Percentiles rank a stretch among this genome's conserved stretches.
Evolutionary conservation across 441 rosid species (phyloP).

Genomic region (Arabidopsis hybrid): DNA sequence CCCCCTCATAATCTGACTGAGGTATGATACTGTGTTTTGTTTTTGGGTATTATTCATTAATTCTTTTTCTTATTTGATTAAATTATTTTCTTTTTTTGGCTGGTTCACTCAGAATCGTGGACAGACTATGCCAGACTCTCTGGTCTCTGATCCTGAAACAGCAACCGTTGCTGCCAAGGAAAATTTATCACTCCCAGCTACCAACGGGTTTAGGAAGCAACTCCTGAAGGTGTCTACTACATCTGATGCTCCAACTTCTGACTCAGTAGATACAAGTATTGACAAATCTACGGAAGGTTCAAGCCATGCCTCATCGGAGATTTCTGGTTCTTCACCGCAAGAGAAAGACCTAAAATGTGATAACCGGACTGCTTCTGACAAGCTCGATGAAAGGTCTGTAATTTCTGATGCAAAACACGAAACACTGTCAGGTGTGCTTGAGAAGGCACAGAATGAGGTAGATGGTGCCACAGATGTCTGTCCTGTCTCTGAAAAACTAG

Average conservation of each 20-base stretch:
- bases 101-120: not conserved
- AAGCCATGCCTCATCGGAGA: conserved; percentile 47
- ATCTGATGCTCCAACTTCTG: conserved; percentile 42
- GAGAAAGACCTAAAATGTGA: conserved; percentile 46
- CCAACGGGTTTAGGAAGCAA: conserved; percentile 43
- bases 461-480: conserved; percentile 45
- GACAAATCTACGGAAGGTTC: conserved; percentile 46
- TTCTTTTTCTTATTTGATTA: conserved; percentile 18
- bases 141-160: conserved; percentile 48
- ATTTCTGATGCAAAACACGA: conserved; percentile 41
- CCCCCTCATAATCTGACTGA: conserved; percentile 49
- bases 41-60: conserved; percentile 8
- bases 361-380: conserved; percentile 44
- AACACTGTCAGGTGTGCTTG: conserved; percentile 44
- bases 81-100: conserved; percentile 41
- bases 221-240: conserved; percentile 38
- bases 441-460: conserved; percentile 41
- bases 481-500: conserved; percentile 38
- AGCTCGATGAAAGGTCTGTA: conserved; percentile 36
- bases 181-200: conserved; percentile 37
- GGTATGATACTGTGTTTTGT: conserved; percentile 50
- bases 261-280: conserved; percentile 46
- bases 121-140: conserved; percentile 33
- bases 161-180: conserved; percentile 48
- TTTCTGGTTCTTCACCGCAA: conserved; percentile 44